phyloP scores from a whole-genome alignment of 2,329 filamentous ascomycete species.

The Fragosphaeria purpurea region DNA sequence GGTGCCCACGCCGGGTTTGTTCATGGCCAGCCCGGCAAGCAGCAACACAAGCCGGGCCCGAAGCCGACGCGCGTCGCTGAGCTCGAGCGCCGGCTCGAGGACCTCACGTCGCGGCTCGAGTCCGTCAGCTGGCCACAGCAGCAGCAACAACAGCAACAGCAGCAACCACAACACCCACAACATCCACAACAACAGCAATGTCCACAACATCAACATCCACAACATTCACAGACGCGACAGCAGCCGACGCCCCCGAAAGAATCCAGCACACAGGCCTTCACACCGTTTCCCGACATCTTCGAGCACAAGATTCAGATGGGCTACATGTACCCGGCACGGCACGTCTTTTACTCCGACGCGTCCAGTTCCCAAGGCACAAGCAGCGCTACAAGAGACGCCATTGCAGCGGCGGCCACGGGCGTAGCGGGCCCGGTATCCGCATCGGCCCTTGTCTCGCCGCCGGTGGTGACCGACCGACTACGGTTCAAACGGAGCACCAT shows the following conservation, averaged over 20 bases:
- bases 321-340: conserved; percentile 18
- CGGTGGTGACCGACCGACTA: neutral
- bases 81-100: conserved; percentile 39
- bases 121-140: conserved; percentile 11
- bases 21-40: neutral
- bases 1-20: neutral
- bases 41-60: conserved; percentile 8
- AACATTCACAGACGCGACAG: no score
- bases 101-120: conserved; percentile 36
- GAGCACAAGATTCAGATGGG: conserved; percentile 1
- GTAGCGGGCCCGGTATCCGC: neutral
- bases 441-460: neutral
- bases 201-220: no score
- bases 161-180: neutral
- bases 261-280: no score
- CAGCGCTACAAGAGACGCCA: neutral
- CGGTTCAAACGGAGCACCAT: neutral
- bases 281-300: neutral
- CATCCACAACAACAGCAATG: no score
- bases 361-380: neutral
- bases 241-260: no score
- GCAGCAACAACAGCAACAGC: conserved; percentile 5
- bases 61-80: conserved; percentile 40
- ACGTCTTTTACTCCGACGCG: conserved; percentile 24
- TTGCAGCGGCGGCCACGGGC: no score